Evolutionary conservation across 805 yeast genomes (phyloP), one percentile per base, ranked within the genome.

Genomic region (Candida sithepensis): DNA sequence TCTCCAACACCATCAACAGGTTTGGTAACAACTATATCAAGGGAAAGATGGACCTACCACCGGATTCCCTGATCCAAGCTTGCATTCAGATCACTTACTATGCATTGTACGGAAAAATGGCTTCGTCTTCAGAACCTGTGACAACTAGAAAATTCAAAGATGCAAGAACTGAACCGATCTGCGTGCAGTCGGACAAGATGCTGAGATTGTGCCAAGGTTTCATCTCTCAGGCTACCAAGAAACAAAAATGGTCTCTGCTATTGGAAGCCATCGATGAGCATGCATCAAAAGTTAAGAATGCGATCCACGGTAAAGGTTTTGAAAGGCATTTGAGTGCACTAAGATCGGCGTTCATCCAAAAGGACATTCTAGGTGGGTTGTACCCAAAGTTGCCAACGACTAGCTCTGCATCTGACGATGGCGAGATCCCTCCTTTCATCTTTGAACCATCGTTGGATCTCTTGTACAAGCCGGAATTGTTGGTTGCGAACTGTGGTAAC

Each of bases 271-370:
- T 88, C 48, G 61, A 67, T 16, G 68, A 60, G 23, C 91, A 85
- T 59, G 68, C 74, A 1, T 56, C 60, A 8, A 73, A 72, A 49
- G 73, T 82, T 45, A 72, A 61, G 16, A 68, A 64, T 28, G 83
- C 88, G 0, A 73, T 82, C 67, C 61, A 65, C 21, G 92, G 92
- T 1, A 60, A 68, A 42, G 90, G 92, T 1, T 86, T 82, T 60
- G 91, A 84, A 60, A 75, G 88, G 52, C 92, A 86, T 65, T 70
- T 84, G 54, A 77, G 78, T 54, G 84, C 90, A 0, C 66, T 86
- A 41, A 72, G 79, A 41, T 81, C 83, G 32, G 73, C 79, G 1
- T 80, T 77, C 43, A 68, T 77, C 28, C 78, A 75, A 56, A 66
- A 73, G 37, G 78, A 76, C 5, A 54, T 67, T 10, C 66, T 82